phyloP scores from a whole-genome alignment of 202 grass and related monocot species.

The Brachypodium distachyon region DNA sequence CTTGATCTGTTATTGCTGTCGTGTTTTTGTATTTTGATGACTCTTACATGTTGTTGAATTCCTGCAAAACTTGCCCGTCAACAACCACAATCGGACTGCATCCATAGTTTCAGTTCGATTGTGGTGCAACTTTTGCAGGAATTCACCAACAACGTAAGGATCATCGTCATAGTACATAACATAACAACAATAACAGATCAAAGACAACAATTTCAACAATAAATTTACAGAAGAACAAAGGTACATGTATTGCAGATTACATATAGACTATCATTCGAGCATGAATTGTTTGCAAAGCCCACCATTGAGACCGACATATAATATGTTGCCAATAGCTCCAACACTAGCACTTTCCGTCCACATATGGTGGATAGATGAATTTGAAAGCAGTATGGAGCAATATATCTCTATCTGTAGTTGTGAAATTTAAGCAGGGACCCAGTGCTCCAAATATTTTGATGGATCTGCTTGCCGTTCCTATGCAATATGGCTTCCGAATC shows the following conservation, averaged over 20 bases:
- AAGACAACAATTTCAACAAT: not conserved
- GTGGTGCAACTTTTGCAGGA: slow-evolving; percentile 10
- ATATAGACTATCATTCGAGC: too few species aligned
- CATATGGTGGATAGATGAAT: slow-evolving; percentile 44
- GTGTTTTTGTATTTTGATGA: too few species aligned
- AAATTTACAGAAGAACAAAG: slow-evolving; percentile 16
- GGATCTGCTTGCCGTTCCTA: slow-evolving; percentile 39
- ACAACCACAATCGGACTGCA: too few species aligned
- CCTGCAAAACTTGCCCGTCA: too few species aligned
- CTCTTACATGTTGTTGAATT: too few species aligned
- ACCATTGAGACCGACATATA: slow-evolving; percentile 65
- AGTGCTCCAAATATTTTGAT: slow-evolving; percentile 64
- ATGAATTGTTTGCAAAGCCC: not conserved
- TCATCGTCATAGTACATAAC: slow-evolving; percentile 78
- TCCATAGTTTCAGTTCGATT: slow-evolving; percentile 29
- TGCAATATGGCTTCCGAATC: slow-evolving; percentile 40
- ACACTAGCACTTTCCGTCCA: slow-evolving; percentile 37
- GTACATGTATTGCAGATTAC: slow-evolving; percentile 4
- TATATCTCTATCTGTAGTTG: slow-evolving; percentile 69
- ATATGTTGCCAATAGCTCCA: slow-evolving; percentile 44
- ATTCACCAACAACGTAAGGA: slow-evolving; percentile 60
- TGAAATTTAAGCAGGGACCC: slow-evolving; percentile 73
- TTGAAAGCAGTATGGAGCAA: slow-evolving; percentile 47
- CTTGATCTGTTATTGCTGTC: too few species aligned
- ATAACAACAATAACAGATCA: slow-evolving; percentile 16